Conservation (phyloP, 192 early-diverging fungal genomes). For the Lobosporangium transversale region DNA sequence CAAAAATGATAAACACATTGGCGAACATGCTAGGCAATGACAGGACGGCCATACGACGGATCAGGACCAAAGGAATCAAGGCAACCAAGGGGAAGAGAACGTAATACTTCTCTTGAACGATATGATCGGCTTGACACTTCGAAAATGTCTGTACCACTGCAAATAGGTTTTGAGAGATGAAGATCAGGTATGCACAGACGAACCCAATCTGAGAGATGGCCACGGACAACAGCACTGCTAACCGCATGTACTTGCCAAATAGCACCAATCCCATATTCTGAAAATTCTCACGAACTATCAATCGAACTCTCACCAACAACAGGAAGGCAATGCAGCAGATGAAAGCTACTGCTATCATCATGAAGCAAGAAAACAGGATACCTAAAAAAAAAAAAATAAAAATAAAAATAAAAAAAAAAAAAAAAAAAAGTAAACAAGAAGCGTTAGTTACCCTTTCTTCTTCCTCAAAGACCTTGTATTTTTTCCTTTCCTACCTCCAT, state of each 20-base stretch:
- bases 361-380: conserved; percentile 66
- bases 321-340: conserved; percentile 72
- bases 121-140: conserved; percentile 60
- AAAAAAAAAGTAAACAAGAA: too few relatives aligned
- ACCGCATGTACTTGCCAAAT: conserved; percentile 47
- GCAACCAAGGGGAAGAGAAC: conserved; percentile 80
- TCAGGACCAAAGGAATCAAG: conserved; percentile 75
- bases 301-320: conserved; percentile 68
- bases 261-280: conserved; percentile 56
- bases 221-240: conserved; percentile 62
- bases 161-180: conserved; percentile 85
- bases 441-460: too few relatives aligned
- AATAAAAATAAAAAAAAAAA: conserved; percentile 19
- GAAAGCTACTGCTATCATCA: conserved; percentile 66
- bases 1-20: conserved; percentile 78
- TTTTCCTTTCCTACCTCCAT: conserved; percentile 16
- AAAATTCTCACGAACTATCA: conserved; percentile 68
- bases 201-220: conserved; percentile 83
- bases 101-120: conserved; percentile 71
- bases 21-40: conserved; percentile 72
- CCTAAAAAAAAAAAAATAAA: conserved; percentile 59
- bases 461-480: background rate
- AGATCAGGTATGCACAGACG: conserved; percentile 89
- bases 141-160: conserved; percentile 79
- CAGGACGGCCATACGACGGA: conserved; percentile 68